Evolutionary conservation across 2,329 filamentous ascomycete species (phyloP).

Genomic region (Onygenales sp.): DNA sequence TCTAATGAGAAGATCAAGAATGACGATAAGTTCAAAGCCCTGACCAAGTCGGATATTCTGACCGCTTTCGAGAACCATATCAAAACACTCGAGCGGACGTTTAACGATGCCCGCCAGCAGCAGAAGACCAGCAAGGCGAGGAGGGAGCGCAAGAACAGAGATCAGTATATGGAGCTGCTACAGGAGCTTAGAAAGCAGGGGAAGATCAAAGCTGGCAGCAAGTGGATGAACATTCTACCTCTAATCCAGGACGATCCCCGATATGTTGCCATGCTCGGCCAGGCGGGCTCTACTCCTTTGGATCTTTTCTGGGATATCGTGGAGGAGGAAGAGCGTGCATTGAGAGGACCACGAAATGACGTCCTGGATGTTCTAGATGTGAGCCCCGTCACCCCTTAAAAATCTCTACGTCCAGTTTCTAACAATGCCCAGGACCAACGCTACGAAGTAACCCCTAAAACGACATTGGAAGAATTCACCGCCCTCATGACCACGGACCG

Average conservation of each 20-base stretch:
- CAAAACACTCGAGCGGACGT: conserved; percentile 78
- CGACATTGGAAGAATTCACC: conserved; percentile 80
- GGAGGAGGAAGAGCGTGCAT: conserved; percentile 84
- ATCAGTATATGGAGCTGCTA: conserved; percentile 67
- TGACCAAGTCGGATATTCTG: conserved; percentile 83
- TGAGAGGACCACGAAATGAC: conserved; percentile 71
- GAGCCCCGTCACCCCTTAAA: conserved; percentile 25
- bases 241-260: conserved; percentile 70
- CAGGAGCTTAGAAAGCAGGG: conserved; percentile 63
- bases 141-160: conserved; percentile 75
- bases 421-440: conserved; percentile 61
- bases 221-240: conserved; percentile 75
- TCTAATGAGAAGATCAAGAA: conserved; percentile 66
- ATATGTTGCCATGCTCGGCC: conserved; percentile 74
- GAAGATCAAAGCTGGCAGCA: conserved; percentile 79
- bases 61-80: conserved; percentile 92
- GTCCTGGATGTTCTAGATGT: conserved; percentile 84
- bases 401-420: conserved; percentile 8
- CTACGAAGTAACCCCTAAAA: conserved; percentile 80
- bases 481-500: conserved; percentile 73
- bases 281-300: conserved; percentile 72
- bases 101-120: conserved; percentile 84
- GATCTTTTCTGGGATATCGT: conserved; percentile 94
- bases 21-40: conserved; percentile 74
- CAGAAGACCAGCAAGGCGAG: conserved; percentile 74